Percentiles rank a stretch among this genome's conserved stretches.
These are phyloP conservation scores for Carallia pectinifolia DNA, from an alignment of 345 rosid genomes.

Conservation along the genomic window DNA sequence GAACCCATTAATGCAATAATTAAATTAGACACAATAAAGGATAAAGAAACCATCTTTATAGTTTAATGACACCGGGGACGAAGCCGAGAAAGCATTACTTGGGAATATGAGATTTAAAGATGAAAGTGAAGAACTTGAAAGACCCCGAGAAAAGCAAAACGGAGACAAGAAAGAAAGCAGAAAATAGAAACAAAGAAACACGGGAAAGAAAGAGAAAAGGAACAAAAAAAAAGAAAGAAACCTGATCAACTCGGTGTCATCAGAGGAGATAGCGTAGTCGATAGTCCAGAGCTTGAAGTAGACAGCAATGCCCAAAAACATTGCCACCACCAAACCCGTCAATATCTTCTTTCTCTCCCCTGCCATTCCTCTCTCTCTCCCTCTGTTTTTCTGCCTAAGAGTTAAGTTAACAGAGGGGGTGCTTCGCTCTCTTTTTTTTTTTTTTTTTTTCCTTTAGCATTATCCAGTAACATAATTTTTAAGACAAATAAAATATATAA, in stretches of 20 bases:
- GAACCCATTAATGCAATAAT: not conserved
- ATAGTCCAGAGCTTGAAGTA: slow-evolving; percentile 76
- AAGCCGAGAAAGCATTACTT: not conserved
- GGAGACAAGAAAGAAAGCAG: not conserved
- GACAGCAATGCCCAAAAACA: slow-evolving; percentile 61
- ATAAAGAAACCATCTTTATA: not conserved
- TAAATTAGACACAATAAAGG: not conserved
- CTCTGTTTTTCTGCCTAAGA: too few species aligned
- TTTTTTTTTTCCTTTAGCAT: too few species aligned
- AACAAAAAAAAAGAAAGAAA: slow-evolving; percentile 7
- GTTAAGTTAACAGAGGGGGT: too few species aligned
- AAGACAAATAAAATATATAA: too few species aligned
- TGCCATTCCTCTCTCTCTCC: slow-evolving; percentile 26
- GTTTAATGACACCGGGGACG: not conserved
- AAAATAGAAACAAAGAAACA: not conserved
- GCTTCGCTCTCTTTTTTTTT: too few species aligned
- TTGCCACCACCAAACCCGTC: slow-evolving; percentile 46
- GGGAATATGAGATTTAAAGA: not conserved
- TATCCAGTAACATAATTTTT: too few species aligned
- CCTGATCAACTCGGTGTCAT: slow-evolving; percentile 69
- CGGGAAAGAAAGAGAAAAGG: not conserved
- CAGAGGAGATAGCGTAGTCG: slow-evolving; percentile 64
- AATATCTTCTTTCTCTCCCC: slow-evolving; percentile 47
- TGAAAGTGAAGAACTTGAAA: too few species aligned
- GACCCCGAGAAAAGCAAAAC: too few species aligned